These are phyloP conservation scores for Volvariella volvacea DNA, from an alignment of 1,284 basidiomycete genomes.

Conservation along the genomic window DNA sequence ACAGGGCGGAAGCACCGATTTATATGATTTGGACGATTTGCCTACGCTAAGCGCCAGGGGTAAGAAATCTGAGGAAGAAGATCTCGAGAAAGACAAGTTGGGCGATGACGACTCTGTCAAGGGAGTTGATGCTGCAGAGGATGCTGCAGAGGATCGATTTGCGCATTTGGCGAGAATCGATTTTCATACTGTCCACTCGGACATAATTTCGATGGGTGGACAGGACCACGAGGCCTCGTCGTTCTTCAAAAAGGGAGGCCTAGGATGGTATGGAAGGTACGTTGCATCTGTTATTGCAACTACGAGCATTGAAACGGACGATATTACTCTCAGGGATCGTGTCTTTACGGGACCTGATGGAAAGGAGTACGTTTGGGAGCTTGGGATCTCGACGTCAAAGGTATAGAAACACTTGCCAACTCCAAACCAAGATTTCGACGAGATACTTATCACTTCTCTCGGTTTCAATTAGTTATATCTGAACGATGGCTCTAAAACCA, in stretches of 20 bases:
- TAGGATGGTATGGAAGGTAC: neutral
- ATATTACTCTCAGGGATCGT: constrained; percentile 17
- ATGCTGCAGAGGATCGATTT: constrained; percentile 14
- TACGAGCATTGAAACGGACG: neutral
- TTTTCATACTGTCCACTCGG: constrained; percentile 18
- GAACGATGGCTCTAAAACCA: constrained; percentile 16
- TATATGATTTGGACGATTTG: too few relatives aligned
- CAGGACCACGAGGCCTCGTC: constrained; percentile 15
- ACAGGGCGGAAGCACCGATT: too few relatives aligned
- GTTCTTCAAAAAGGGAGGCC: constrained; percentile 19
- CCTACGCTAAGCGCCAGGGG: too few relatives aligned
- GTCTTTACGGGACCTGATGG: constrained; percentile 27
- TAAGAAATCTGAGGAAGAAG: too few relatives aligned
- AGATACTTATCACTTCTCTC: too few relatives aligned
- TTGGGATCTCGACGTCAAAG: constrained; percentile 15
- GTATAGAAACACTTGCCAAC: too few relatives aligned
- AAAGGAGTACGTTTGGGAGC: constrained; percentile 27
- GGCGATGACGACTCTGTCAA: too few relatives aligned
- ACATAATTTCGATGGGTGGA: constrained; percentile 17
- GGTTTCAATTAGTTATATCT: too few relatives aligned
- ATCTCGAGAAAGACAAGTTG: too few relatives aligned
- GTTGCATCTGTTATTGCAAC: neutral
- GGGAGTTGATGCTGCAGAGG: constrained; percentile 2
- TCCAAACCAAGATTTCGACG: too few relatives aligned
- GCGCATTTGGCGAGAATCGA: constrained; percentile 21